Evolutionary conservation across 345 rosid species (phyloP).

Genomic region (Melaleuca quinquenervia): DNA sequence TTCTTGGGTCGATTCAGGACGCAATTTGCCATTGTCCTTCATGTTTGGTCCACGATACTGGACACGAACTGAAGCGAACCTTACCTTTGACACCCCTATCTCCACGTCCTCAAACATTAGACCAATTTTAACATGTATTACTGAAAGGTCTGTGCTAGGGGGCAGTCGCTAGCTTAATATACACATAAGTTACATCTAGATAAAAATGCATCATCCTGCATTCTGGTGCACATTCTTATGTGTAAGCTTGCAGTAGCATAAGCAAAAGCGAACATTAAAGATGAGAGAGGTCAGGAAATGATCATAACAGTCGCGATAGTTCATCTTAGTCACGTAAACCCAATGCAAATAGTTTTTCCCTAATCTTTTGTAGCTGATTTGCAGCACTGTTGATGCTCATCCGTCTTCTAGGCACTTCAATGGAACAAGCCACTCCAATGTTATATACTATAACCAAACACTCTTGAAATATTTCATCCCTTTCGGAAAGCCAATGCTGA

Average conservation of each 20-base stretch:
- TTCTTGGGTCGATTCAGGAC: no score
- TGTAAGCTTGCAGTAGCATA: not conserved
- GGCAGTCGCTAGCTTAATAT: no score
- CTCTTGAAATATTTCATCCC: not conserved
- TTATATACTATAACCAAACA: not conserved
- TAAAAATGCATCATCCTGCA: not conserved
- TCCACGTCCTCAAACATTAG: no score
- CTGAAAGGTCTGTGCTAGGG: not conserved
- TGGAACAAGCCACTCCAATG: not conserved
- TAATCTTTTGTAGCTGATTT: not conserved
- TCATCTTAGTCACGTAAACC: not conserved
- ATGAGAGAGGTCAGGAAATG: not conserved
- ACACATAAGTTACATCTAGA: not conserved
- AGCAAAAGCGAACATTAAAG: not conserved
- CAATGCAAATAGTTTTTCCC: not conserved
- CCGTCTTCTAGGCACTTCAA: not conserved
- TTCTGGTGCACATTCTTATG: not conserved
- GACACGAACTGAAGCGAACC: no score
- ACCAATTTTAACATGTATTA: not conserved
- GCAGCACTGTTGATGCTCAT: not conserved
- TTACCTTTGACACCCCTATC: no score
- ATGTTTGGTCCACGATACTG: no score
- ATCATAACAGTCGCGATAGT: fast-evolving
- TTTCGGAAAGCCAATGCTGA: not conserved
- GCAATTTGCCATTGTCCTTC: no score